Conservation (phyloP, 257 asterid genomes). For the Ophiorrhiza pumila region DNA sequence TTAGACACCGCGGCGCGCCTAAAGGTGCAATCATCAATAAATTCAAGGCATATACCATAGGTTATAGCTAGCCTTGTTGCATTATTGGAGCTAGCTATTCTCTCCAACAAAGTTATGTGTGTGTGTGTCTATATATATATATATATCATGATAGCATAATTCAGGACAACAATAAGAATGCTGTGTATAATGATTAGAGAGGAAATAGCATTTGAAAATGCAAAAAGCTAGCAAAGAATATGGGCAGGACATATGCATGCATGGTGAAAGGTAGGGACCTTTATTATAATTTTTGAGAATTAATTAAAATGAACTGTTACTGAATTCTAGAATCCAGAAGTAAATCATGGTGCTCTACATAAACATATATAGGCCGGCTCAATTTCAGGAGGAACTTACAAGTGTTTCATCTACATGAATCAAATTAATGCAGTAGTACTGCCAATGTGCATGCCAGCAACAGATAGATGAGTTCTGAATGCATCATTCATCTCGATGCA, state of each 20-base stretch:
- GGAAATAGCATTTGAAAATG: not conserved
- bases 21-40: not conserved
- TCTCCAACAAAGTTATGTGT: not conserved
- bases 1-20: conserved; percentile 13
- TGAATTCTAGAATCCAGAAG: not conserved
- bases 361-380: too few relatives aligned
- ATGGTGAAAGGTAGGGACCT: not conserved
- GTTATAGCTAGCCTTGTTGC: conserved; percentile 6
- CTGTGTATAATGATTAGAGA: too few relatives aligned
- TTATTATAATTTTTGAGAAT: not conserved
- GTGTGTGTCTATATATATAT: too few relatives aligned
- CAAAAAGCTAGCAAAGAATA: not conserved
- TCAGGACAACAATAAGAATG: not conserved
- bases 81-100: not conserved
- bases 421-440: too few relatives aligned
- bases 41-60: conserved; percentile 5
- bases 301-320: not conserved
- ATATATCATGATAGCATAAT: not conserved
- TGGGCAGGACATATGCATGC: not conserved
- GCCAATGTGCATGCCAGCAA: not conserved
- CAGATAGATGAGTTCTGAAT: not conserved
- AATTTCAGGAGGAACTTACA: too few relatives aligned
- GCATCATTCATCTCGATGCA: not conserved
- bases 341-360: too few relatives aligned
- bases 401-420: not conserved